Percentiles rank a stretch among this genome's conserved stretches.
Conservation (phyloP, 1,284 basidiomycete genomes). For the Ganoderma multipileum region DNA sequence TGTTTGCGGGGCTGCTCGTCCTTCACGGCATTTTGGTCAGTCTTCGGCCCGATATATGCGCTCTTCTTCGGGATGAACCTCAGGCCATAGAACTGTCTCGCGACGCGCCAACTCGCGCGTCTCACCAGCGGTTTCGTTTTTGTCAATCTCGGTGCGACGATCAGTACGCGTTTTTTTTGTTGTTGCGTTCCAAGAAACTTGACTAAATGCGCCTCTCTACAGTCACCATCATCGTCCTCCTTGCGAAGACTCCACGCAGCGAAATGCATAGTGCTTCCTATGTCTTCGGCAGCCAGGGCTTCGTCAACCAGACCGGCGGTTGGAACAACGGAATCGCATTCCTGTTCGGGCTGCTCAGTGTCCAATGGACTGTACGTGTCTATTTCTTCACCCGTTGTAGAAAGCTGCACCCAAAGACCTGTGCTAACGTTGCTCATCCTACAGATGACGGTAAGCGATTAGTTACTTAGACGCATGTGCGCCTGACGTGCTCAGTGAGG, state of each 20-base stretch:
- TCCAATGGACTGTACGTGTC: conserved; percentile 85
- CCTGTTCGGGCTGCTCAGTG: conserved; percentile 86
- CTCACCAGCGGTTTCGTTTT: conserved; percentile 88
- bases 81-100: conserved; percentile 74
- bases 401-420: not conserved
- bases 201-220: not conserved
- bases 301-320: conserved; percentile 81
- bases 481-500: not conserved
- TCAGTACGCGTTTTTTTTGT: conserved; percentile 47
- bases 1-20: conserved; percentile 75
- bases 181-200: not conserved
- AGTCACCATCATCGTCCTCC: conserved; percentile 87
- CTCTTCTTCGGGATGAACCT: not conserved
- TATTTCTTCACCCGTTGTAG: not conserved
- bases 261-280: conserved; percentile 86
- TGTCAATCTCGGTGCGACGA: conserved; percentile 82
- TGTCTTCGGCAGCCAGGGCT: conserved; percentile 77
- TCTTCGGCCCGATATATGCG: conserved; percentile 14
- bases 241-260: conserved; percentile 76
- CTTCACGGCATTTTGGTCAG: conserved; percentile 75
- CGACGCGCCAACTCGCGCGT: conserved; percentile 80
- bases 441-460: conserved; percentile 67
- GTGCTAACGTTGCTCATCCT: not conserved
- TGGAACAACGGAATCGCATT: conserved; percentile 85
- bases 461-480: not conserved